Evolutionary conservation across 345 rosid genomes (phyloP).

Genomic region (Populus euphratica): DNA sequence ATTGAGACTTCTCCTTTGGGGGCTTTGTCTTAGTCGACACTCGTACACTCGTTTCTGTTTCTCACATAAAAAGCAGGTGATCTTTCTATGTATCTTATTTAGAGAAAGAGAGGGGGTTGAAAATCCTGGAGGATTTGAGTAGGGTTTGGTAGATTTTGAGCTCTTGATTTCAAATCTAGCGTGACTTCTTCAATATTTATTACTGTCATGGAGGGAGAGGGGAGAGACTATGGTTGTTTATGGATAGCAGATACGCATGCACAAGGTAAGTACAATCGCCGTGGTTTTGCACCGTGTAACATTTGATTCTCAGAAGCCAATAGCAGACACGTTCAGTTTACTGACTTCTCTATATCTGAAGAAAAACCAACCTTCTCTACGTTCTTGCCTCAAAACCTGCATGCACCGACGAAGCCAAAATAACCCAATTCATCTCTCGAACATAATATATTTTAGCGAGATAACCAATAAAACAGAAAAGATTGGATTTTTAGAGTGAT

Average conservation of each 20-base stretch:
- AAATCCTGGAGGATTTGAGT: constrained; percentile 22
- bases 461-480: neutral
- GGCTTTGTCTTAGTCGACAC: neutral
- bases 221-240: neutral
- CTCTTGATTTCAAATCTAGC: constrained; percentile 10
- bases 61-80: constrained; percentile 1
- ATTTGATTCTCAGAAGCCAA: constrained; percentile 6
- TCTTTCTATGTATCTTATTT: neutral
- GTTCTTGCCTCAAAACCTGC: constrained; percentile 14
- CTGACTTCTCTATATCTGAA: constrained; percentile 14
- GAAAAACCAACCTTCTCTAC: neutral
- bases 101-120: neutral
- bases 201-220: neutral
- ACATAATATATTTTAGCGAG: neutral
- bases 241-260: neutral
- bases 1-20: constrained; percentile 1
- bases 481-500: neutral
- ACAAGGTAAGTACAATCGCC: constrained; percentile 4
- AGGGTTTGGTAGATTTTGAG: constrained; percentile 3
- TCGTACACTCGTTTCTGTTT: neutral
- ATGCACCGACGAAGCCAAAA: constrained; percentile 15
- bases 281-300: constrained; percentile 12
- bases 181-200: constrained; percentile 3
- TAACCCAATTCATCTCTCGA: neutral
- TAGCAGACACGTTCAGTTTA: constrained; percentile 20